Evolutionary conservation across 176 grass and related monocot species (phyloP), one percentile per base, ranked within the genome.

Genomic region (Microstegium vimineum): DNA sequence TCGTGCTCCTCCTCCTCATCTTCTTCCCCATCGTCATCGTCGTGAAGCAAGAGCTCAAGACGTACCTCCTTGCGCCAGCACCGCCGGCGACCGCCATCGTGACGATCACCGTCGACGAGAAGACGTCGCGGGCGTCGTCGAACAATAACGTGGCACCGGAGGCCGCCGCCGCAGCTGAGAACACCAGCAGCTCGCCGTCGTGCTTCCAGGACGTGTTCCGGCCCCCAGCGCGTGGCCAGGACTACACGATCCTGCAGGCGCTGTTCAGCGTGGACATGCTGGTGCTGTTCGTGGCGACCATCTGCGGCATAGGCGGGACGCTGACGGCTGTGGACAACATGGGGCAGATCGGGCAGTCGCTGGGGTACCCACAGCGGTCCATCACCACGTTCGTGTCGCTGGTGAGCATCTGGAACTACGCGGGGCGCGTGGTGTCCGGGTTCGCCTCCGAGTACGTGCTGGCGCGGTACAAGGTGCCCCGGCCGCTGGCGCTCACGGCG

Each of bases 171-270:
- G 4, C 33, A 34, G 33, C 3, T 4, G 33, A 34, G 3, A 4
- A 34, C 33, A 34, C 3, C 33, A 34, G 33, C 33, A 34, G 33
- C 1, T 45, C 79, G 4, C 15, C 57, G 0, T 16, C 54, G 22
- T 73, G 82, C 25, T 61, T 85, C 73, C 43, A 73, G 35, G 66
- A 71, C 37, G 74, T 84, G 78, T 88, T 95, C 43, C 85, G 87
- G 46, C 73, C 90, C 3, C 93, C 93, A 4, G 60, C 84, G 13
- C 27, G 86, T 8, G 93, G 93, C 2, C 82, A 90, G 35, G 90
- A 95, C 84, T 95, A 92, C 85, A 84, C 90, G 0, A 96, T 96
- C 76, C 85, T 89, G 28, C 93, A 96, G 80, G 93, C 93, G 5
- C 65, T 96, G 34, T 77, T 96, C 66, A 96, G 93, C 90, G 57